Conservation (phyloP, 2,329 filamentous ascomycete species). For the Aspergillus nomiae region DNA sequence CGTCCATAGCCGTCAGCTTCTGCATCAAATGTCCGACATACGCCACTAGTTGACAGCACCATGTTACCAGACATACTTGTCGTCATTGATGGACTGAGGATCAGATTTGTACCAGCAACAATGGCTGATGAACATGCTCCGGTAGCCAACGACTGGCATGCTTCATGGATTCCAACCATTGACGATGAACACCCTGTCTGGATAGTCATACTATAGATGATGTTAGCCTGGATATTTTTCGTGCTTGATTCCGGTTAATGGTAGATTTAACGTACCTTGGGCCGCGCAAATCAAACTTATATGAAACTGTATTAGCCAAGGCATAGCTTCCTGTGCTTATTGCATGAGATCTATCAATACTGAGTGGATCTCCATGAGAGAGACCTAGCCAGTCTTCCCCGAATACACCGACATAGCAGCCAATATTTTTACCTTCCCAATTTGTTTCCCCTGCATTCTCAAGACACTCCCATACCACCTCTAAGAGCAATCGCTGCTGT, state of each 20-base stretch:
- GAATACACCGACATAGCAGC: neutral
- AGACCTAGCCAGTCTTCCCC: neutral
- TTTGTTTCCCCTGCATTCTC: neutral
- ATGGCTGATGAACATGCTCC: neutral
- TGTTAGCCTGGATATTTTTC: neutral
- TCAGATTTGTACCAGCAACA: neutral
- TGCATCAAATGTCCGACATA: neutral
- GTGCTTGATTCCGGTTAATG: too few relatives aligned
- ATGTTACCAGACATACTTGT: neutral
- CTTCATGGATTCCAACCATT: neutral
- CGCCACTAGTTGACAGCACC: neutral
- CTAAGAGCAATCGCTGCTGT: neutral
- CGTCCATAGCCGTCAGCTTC: neutral
- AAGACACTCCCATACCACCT: neutral
- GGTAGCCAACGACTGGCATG: neutral
- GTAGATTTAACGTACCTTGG: neutral
- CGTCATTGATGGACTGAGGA: neutral
- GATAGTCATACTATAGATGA: neutral
- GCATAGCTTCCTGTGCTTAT: neutral
- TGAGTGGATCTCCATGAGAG: neutral
- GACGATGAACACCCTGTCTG: neutral
- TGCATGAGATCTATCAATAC: neutral
- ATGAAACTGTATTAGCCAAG: neutral
- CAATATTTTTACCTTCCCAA: neutral
- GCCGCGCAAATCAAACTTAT: neutral